phyloP scores from a whole-genome alignment of 441 rosid genomes.

The Arabidopsis hybrid region DNA sequence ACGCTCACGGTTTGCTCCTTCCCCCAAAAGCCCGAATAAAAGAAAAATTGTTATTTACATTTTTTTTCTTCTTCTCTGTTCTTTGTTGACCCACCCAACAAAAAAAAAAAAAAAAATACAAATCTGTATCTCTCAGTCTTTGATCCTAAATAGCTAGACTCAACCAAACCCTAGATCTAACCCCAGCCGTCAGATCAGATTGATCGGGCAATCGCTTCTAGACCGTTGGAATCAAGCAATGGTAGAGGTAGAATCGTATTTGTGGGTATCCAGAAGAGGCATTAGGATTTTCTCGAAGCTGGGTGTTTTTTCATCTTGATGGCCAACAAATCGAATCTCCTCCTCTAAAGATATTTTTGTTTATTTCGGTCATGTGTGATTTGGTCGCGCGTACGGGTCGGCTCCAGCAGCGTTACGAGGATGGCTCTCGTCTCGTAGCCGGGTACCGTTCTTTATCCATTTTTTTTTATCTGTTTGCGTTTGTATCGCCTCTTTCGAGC shows the following conservation, averaged over 20 bases:
- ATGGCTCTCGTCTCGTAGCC: constrained; percentile 93
- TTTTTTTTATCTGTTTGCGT: neutral
- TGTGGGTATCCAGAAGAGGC: constrained; percentile 47
- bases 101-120: neutral
- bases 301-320: constrained; percentile 34
- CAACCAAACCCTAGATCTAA: constrained; percentile 47
- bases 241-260: constrained; percentile 45
- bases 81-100: constrained; percentile 23
- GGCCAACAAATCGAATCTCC: constrained; percentile 28
- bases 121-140: neutral
- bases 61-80: neutral
- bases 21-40: constrained; percentile 28
- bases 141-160: constrained; percentile 4
- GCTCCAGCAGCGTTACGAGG: constrained; percentile 92
- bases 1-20: constrained; percentile 47
- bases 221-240: constrained; percentile 49
- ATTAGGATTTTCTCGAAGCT: constrained; percentile 41
- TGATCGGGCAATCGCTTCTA: constrained; percentile 36
- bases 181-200: constrained; percentile 51
- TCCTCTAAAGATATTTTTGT: constrained; percentile 30
- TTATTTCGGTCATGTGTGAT: constrained; percentile 66
- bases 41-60: neutral
- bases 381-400: constrained; percentile 99
- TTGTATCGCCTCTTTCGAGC: constrained; percentile 14
- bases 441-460: constrained; percentile 56